These are phyloP conservation scores for Penicillium bialowiezense DNA, from an alignment of 495 filamentous ascomycete species.

Conservation along the genomic window DNA sequence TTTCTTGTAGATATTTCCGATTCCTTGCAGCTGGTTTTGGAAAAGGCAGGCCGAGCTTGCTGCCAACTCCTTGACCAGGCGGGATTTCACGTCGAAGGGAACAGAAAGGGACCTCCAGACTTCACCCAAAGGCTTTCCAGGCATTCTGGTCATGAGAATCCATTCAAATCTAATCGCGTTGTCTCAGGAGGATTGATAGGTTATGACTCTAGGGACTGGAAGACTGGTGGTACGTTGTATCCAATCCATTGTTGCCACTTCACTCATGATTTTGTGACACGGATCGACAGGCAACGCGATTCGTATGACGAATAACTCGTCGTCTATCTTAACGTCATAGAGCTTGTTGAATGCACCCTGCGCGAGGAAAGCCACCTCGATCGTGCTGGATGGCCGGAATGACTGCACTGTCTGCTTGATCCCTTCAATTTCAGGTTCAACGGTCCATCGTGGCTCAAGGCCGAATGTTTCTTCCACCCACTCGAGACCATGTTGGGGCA, in stretches of 20 bases:
- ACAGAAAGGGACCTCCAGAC: constrained; percentile 28
- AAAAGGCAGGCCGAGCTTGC: neutral
- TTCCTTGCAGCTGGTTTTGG: constrained; percentile 2
- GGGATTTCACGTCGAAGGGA: constrained; percentile 5
- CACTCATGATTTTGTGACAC: constrained; percentile 48
- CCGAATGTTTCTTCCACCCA: neutral
- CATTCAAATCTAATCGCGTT: constrained; percentile 58
- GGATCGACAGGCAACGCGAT: constrained; percentile 55
- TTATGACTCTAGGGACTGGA: constrained; percentile 49
- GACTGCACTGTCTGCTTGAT: constrained; percentile 11
- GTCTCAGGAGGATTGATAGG: constrained; percentile 41
- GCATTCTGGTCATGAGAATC: constrained; percentile 53
- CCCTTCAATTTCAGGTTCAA: neutral
- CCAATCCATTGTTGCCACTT: constrained; percentile 53
- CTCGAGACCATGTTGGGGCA: neutral
- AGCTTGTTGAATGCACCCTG: constrained; percentile 12
- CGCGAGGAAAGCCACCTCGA: constrained; percentile 4
- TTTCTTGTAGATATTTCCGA: constrained; percentile 8
- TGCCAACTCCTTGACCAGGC: neutral
- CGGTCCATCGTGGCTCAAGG: neutral
- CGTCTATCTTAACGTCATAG: constrained; percentile 6
- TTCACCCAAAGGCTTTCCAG: constrained; percentile 38
- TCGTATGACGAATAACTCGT: constrained; percentile 40
- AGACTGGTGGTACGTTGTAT: constrained; percentile 44
- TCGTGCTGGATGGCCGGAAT: neutral